Conservation (phyloP, 2,329 filamentous ascomycete genomes). For the Boeremia exigua region DNA sequence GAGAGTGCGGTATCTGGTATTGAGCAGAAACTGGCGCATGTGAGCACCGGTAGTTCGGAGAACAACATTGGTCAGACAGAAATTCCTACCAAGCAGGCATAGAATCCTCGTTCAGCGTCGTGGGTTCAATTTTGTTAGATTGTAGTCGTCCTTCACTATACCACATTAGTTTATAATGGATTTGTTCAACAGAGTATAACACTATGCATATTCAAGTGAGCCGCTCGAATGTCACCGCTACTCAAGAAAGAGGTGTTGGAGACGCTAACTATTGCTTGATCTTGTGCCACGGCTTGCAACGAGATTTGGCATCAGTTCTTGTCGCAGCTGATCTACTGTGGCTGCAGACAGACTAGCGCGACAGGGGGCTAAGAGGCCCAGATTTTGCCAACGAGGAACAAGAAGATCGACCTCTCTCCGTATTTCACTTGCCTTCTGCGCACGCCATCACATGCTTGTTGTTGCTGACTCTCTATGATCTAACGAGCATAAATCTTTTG, state of each 20-base stretch:
- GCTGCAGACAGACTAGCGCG: constrained; percentile 3
- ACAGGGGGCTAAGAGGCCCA: constrained; percentile 3
- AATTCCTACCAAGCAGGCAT: constrained; percentile 24
- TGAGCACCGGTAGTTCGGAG: constrained; percentile 24
- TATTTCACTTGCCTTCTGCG: background rate
- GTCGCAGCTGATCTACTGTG: constrained; percentile 7
- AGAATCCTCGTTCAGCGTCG: background rate
- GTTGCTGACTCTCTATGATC: background rate
- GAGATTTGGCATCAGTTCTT: constrained; percentile 3
- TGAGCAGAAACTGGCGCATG: constrained; percentile 51
- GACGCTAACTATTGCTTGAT: background rate
- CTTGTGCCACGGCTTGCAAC: constrained; percentile 1
- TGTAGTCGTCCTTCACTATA: background rate
- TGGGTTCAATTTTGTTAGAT: background rate
- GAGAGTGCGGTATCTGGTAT: constrained; percentile 86
- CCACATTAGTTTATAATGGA: background rate
- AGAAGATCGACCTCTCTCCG: background rate
- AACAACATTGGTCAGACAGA: constrained; percentile 17
- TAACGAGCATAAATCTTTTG: background rate
- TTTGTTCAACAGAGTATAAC: background rate
- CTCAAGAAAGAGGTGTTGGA: background rate
- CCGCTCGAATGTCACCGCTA: background rate
- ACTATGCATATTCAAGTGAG: background rate
- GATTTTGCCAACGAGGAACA: constrained; percentile 10
- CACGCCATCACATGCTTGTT: background rate